phyloP scores from a whole-genome alignment of 2,329 filamentous ascomycete species.

The Calycina marina region DNA sequence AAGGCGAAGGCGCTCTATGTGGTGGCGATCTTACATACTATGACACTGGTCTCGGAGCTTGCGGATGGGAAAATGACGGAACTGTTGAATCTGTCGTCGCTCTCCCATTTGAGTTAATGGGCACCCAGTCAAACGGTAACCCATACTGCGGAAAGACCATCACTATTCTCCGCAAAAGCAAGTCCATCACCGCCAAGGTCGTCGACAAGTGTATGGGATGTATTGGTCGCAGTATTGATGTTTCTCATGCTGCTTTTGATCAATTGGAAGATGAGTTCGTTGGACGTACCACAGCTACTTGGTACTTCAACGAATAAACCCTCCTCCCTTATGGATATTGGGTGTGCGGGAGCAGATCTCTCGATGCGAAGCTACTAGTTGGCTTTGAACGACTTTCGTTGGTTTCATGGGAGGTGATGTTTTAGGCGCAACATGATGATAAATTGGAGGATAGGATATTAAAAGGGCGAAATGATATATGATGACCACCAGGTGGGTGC shows the following conservation, averaged over 20 bases:
- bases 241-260: conserved; percentile 40
- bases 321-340: background rate
- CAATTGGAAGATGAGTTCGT: conserved; percentile 31
- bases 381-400: background rate
- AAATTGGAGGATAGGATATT: too few relatives aligned
- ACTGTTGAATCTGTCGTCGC: conserved; percentile 49
- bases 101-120: conserved; percentile 51
- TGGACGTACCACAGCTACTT: conserved; percentile 29
- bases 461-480: too few relatives aligned
- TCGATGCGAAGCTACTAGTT: background rate
- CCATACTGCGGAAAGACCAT: conserved; percentile 56
- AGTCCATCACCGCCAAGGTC: conserved; percentile 41
- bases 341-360: background rate
- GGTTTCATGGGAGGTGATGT: too few relatives aligned
- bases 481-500: background rate
- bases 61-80: conserved; percentile 47
- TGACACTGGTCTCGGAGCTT: conserved; percentile 36
- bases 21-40: conserved; percentile 64
- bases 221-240: conserved; percentile 38
- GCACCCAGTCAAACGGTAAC: conserved; percentile 47
- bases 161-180: conserved; percentile 48
- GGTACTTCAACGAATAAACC: conserved; percentile 29
- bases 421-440: too few relatives aligned
- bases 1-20: conserved; percentile 22
- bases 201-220: conserved; percentile 70